These are phyloP conservation scores for Aspergillus sp. DNA, from an alignment of 2,329 filamentous ascomycete species.

Conservation along the genomic window DNA sequence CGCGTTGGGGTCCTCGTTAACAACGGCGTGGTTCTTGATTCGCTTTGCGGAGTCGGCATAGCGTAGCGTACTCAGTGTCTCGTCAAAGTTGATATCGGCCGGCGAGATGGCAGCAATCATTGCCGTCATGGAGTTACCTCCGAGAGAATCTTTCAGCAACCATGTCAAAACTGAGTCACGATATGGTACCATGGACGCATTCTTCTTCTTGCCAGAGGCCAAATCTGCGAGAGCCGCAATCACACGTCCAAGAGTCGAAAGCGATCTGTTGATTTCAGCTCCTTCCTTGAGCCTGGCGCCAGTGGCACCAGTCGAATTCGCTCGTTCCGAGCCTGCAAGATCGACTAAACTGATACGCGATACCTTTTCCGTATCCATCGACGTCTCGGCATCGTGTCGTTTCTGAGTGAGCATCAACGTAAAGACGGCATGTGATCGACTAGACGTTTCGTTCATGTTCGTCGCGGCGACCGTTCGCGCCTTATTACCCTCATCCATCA, in stretches of 20 bases:
- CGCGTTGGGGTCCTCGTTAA: slow-evolving; percentile 98
- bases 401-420: slow-evolving; percentile 96
- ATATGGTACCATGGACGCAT: slow-evolving; percentile 83
- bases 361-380: slow-evolving; percentile 96
- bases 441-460: slow-evolving; percentile 99
- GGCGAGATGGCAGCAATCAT: slow-evolving; percentile 99
- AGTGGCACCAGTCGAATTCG: slow-evolving; percentile 94
- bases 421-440: slow-evolving; percentile 97
- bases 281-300: slow-evolving; percentile 95
- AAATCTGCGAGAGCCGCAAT: slow-evolving; percentile 94
- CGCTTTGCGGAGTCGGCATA: slow-evolving; percentile 98
- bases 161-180: slow-evolving; percentile 96
- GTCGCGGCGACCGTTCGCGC: slow-evolving; percentile 96
- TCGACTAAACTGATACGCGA: slow-evolving; percentile 98
- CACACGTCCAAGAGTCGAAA: slow-evolving; percentile 94
- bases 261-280: slow-evolving; percentile 95
- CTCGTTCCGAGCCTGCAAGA: slow-evolving; percentile 95
- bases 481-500: slow-evolving; percentile 99
- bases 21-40: slow-evolving; percentile 99
- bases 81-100: slow-evolving; percentile 98
- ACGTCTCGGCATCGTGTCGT: slow-evolving; percentile 85
- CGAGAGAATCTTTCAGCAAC: slow-evolving; percentile 94
- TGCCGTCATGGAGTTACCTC: slow-evolving; percentile 98
- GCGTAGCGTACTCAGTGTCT: slow-evolving; percentile 91
- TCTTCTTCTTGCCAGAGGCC: slow-evolving; percentile 78